Evolutionary conservation across 1,139 yeast species (phyloP).

Genomic region (Saccharomyces hybrid): DNA sequence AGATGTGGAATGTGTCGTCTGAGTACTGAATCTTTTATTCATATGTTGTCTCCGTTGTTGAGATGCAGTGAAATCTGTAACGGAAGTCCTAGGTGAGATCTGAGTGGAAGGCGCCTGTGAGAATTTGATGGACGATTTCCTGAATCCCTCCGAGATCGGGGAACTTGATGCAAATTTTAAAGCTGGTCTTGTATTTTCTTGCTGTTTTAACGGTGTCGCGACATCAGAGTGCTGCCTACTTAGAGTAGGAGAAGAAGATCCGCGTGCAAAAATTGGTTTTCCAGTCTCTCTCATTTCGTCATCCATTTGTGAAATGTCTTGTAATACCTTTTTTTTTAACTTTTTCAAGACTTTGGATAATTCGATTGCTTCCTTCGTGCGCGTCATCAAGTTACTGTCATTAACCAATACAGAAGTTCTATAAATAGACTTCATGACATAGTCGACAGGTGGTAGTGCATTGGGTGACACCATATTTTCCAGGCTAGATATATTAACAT

Average conservation of each 20-base stretch:
- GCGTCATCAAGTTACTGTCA: conserved; percentile 55
- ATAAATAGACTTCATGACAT: conserved; percentile 49
- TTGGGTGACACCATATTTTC: conserved; percentile 49
- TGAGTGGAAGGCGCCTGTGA: background rate
- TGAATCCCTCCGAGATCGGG: conserved; percentile 1
- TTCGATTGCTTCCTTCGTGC: conserved; percentile 53
- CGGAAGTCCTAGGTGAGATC: conserved; percentile 3
- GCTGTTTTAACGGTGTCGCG: background rate
- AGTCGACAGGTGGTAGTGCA: conserved; percentile 48
- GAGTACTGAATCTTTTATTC: conserved; percentile 4
- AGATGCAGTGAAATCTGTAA: background rate
- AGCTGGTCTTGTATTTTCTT: background rate
- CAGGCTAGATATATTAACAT: background rate
- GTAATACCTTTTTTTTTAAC: conserved; percentile 26
- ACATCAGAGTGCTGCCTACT: background rate
- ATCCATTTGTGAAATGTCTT: conserved; percentile 2
- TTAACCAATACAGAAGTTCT: conserved; percentile 55
- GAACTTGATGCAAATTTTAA: conserved; percentile 1
- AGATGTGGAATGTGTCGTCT: conserved; percentile 1
- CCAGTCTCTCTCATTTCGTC: conserved; percentile 2
- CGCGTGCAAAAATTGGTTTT: background rate
- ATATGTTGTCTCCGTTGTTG: background rate
- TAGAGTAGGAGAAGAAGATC: background rate
- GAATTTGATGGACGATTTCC: background rate
- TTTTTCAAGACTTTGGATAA: conserved; percentile 41